A percentile compares a stretch with the other conserved stretches of the same genome.
Evolutionary conservation across 1,284 basidiomycete species (phyloP).

Genomic region (Cutaneotrichosporon cavernicola): DNA sequence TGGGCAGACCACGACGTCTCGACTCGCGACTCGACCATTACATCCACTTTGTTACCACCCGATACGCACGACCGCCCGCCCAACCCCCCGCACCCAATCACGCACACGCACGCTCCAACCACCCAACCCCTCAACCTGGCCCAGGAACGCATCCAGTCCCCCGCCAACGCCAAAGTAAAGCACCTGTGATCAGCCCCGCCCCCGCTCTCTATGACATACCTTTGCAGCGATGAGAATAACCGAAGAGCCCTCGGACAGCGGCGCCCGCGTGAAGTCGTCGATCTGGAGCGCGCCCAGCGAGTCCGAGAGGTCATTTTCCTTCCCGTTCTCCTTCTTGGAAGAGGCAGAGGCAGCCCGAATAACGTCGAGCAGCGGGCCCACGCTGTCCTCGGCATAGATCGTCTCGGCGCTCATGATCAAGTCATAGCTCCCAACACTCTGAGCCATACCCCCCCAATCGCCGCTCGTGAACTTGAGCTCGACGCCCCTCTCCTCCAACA

Average conservation of each 20-base stretch:
- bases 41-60: slow-evolving; percentile 44
- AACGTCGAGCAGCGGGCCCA: slow-evolving; percentile 64
- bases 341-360: slow-evolving; percentile 38
- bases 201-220: slow-evolving; percentile 29
- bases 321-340: neutral
- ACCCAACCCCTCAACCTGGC: slow-evolving; percentile 55
- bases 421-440: slow-evolving; percentile 58
- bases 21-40: slow-evolving; percentile 4
- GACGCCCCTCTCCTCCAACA: slow-evolving; percentile 61
- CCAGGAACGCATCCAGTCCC: slow-evolving; percentile 72
- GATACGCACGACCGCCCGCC: slow-evolving; percentile 64
- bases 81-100: slow-evolving; percentile 64
- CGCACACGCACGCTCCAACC: slow-evolving; percentile 41
- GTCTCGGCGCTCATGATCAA: slow-evolving; percentile 87
- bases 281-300: slow-evolving; percentile 33
- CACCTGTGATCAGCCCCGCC: slow-evolving; percentile 56
- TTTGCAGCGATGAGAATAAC: slow-evolving; percentile 50
- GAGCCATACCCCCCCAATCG: slow-evolving; percentile 62
- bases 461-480: slow-evolving; percentile 75
- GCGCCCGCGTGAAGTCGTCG: slow-evolving; percentile 30
- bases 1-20: no score
- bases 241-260: slow-evolving; percentile 18
- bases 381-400: slow-evolving; percentile 73
- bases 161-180: slow-evolving; percentile 97
- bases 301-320: slow-evolving; percentile 29